Percentiles rank a stretch among this genome's conserved stretches.
Evolutionary conservation across 768 basidiomycete species (phyloP).

Genomic region (Heimioporus sp.): DNA sequence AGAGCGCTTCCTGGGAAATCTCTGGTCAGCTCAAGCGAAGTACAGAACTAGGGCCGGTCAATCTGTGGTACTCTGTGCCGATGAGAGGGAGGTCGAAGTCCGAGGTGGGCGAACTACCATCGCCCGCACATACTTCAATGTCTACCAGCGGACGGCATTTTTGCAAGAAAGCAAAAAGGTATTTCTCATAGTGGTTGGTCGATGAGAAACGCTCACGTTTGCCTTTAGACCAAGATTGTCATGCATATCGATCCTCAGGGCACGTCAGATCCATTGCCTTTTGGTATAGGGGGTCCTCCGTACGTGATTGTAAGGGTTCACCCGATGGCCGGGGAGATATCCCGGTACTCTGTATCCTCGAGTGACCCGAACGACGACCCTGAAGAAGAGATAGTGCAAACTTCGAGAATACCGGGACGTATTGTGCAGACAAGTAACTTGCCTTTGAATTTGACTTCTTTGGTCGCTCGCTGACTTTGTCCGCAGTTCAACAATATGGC

Average conservation of each 20-base stretch:
- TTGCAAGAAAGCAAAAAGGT: conserved; percentile 82
- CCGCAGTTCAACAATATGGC: conserved; percentile 80
- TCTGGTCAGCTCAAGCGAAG: conserved; percentile 86
- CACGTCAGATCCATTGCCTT: conserved; percentile 72
- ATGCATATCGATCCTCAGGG: conserved; percentile 82
- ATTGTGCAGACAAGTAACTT: conserved; percentile 80
- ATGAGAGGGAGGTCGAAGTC: conserved; percentile 75
- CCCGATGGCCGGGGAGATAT: conserved; percentile 80
- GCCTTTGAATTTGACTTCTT: neutral
- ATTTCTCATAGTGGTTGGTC: conserved; percentile 4
- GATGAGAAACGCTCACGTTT: conserved; percentile 6
- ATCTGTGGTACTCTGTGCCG: conserved; percentile 67
- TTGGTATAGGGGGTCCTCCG: conserved; percentile 67
- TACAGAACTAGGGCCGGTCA: conserved; percentile 72
- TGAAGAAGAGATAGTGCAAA: conserved; percentile 84
- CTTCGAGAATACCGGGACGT: conserved; percentile 65
- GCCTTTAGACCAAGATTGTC: conserved; percentile 75
- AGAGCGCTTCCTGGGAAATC: conserved; percentile 78
- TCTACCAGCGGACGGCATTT: conserved; percentile 81
- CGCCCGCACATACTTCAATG: conserved; percentile 85
- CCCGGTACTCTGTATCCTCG: conserved; percentile 74
- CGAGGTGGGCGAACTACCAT: conserved; percentile 57
- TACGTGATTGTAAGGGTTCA: conserved; percentile 81
- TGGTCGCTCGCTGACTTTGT: neutral
- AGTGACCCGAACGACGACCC: conserved; percentile 70